Base-by-base conservation (phyloP, 2,329 filamentous ascomycete species). In the Aspergillus puulaauensis region DNA sequence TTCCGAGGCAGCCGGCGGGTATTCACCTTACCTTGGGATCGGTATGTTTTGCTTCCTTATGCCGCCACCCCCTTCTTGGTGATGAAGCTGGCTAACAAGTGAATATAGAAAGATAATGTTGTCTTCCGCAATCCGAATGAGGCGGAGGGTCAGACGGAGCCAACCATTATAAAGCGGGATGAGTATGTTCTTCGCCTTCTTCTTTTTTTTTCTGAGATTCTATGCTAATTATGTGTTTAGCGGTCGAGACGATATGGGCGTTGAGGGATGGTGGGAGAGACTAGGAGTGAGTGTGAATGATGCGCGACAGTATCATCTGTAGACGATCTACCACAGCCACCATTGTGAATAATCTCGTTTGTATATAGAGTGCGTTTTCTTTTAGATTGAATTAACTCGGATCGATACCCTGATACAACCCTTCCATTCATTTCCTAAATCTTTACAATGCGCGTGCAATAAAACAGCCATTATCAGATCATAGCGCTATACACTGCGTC, bases 191-290 rank as follows among this genome's bases (percentile, higher is more conserved):
- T 15, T 37, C 7, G 1, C 53, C 19, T 43, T 6, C 3, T 21
- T 4, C 23, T 6, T 5, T 17, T 41, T n/a, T 21, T 39, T 21
- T 40, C 19, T 52, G 37, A 3, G 4, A 1, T 19, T 35, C 23
- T 15, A 9, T 48, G 27, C 65, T 68, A 59, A 70, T 50, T 23
- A 2, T 8, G n/a, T 37, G 7, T 27, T 3, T 17, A 75, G 73
- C 60, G 73, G 72, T 6, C 66, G 58, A 55, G 73, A 72, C 49
- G 73, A 75, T 56, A 73, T 75, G 70, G 70, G 69, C 21, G 72
- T 75, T 6, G 73, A 74, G 54, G 65, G 59, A 3, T 70, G 73
- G 63, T 75, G 73, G 73, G 56, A 70, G 48, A 64, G 73, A 23
- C 39, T 71, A 31, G 72, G 72, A 0, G 60, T 74, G 7, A 17